Evolutionary conservation across 2,329 filamentous ascomycete species (phyloP).

Genomic region (Phyllosticta citrichinensis): DNA sequence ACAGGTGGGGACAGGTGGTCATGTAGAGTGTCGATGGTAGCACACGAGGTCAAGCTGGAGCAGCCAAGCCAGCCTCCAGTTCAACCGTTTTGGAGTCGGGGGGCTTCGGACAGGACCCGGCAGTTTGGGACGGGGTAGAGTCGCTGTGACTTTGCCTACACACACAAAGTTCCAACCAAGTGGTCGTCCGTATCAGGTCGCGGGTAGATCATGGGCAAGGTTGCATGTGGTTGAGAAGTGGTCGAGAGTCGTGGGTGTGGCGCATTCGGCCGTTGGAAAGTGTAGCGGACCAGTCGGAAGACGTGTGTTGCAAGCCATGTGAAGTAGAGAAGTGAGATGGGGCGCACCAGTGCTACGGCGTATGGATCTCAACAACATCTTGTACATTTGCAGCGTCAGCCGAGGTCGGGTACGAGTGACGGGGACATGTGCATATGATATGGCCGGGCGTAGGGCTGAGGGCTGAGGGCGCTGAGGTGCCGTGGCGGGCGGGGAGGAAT

Average conservation of each 20-base stretch:
- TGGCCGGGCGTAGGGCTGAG: neutral
- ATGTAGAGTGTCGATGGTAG: neutral
- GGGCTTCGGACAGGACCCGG: neutral
- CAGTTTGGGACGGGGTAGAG: neutral
- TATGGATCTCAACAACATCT: neutral
- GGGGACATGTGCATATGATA: constrained; percentile 5
- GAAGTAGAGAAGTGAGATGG: neutral
- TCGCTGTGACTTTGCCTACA: no score
- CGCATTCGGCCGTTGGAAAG: neutral
- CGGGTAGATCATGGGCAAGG: neutral
- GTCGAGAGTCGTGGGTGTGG: neutral
- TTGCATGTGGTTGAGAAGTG: neutral
- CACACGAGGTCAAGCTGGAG: no score
- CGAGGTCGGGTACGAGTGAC: neutral
- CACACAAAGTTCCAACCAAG: neutral
- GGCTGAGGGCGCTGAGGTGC: no score
- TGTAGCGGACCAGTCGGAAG: neutral
- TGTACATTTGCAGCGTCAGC: neutral
- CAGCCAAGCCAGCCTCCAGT: neutral
- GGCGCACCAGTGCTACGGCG: neutral
- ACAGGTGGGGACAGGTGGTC: neutral
- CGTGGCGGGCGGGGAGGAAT: no score
- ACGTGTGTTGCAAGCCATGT: neutral
- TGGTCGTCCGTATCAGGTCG: neutral
- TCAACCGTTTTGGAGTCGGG: neutral